Evolutionary conservation across 352 stramenopile genomes (phyloP), one percentile per base, ranked within the genome.

Genomic region (Phytopythium ostracodes): DNA sequence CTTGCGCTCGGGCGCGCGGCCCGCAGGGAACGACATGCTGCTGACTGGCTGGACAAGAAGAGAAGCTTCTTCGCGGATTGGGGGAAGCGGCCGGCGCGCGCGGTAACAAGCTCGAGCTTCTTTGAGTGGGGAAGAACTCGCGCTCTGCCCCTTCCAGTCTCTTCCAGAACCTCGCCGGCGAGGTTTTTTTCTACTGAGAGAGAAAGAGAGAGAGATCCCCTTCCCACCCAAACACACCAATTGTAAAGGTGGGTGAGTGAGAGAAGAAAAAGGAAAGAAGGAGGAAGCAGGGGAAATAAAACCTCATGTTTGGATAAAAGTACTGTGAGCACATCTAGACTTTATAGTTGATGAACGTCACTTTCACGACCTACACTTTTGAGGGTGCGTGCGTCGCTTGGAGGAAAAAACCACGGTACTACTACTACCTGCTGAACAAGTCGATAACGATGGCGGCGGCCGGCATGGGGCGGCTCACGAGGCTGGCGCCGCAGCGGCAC

Each of bases 1-100:
- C 70, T 91, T 87, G 61, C 83, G 82, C 65, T 91, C 81, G 20
- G 84, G 83, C 51, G 77, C 77, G 69, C 88, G 88, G 57, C 77
- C 78, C 56, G 72, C 71, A 31, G 78, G 68, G 71, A 89, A 89
- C 67, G 82, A 92, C 82, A 92, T 92, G 56, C 15, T 42, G 58
- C 35, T 33, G 31, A 12, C 42, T 31, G 27, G n/a, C 53, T 70
- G 29, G 22, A 8, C 66, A 10, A 5, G 33, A 12, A 38, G 33
- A 5, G 33, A 12, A 38, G 33, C 14, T 38, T 5, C 6, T 38
- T 38, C 33, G 65, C 38, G 31, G 36, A 43, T 4, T 43, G 29
- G 29, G 36, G 36, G 36, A 43, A 18, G 43, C 33, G 57, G 54
- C 36, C 25, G 29, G 52, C 50, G 57, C 36, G 44, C 35, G 63